phyloP scores from a whole-genome alignment of 176 grass and related monocot species.

The Carex parvula region DNA sequence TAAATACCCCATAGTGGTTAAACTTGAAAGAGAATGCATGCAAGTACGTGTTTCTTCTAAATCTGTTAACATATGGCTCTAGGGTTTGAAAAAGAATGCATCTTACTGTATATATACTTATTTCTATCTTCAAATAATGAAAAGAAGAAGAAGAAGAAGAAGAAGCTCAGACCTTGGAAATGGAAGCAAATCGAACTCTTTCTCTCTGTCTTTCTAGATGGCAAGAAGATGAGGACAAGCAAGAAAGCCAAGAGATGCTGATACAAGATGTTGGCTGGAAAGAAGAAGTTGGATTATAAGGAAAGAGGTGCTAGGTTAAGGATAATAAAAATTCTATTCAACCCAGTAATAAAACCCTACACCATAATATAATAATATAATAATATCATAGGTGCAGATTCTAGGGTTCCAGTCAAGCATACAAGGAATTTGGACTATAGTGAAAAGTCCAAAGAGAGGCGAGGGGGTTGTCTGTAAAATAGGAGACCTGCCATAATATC shows the following conservation, averaged over 20 bases:
- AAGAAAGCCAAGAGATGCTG: slow-evolving; percentile 54
- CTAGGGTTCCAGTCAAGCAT: slow-evolving; percentile 27
- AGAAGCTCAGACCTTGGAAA: slow-evolving; percentile 59
- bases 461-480: slow-evolving; percentile 52
- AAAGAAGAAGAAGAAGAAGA: slow-evolving; percentile 18
- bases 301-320: slow-evolving; percentile 35
- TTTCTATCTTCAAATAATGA: slow-evolving; percentile 22
- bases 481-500: slow-evolving; percentile 70
- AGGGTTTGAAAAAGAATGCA: slow-evolving; percentile 9
- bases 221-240: slow-evolving; percentile 41
- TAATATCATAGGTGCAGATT: slow-evolving; percentile 17
- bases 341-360: slow-evolving; percentile 42
- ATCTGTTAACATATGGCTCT: background rate
- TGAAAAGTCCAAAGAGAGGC: slow-evolving; percentile 51
- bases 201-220: slow-evolving; percentile 32
- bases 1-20: slow-evolving; percentile 24
- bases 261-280: slow-evolving; percentile 37
- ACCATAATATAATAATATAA: slow-evolving; percentile 41
- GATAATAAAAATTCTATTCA: slow-evolving; percentile 38
- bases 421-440: slow-evolving; percentile 43
- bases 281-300: slow-evolving; percentile 35
- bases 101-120: background rate
- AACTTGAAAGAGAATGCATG: slow-evolving; percentile 6
- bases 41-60: background rate
- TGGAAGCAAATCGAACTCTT: slow-evolving; percentile 24